Evolutionary conservation across 148 eudicot genomes (phyloP).

Genomic region (Polygonum aviculare): DNA sequence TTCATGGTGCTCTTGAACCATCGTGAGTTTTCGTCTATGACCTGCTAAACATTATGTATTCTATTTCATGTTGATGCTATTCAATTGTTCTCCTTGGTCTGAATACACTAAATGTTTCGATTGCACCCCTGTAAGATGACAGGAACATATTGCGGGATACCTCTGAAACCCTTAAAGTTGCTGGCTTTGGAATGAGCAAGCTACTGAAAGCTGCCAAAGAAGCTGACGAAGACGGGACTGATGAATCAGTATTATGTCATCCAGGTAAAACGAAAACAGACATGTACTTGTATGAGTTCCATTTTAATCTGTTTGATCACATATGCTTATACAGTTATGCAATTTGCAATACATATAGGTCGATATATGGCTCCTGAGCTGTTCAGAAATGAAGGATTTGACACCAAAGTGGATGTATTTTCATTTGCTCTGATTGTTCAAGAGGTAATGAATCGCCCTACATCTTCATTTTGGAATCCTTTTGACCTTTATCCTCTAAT

Average conservation of each 20-base stretch:
- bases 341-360: slow-evolving; percentile 32
- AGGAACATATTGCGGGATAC: slow-evolving; percentile 95
- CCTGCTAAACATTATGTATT: slow-evolving; percentile 23
- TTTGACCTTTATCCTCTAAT: neutral
- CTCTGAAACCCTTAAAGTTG: slow-evolving; percentile 95
- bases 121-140: slow-evolving; percentile 38
- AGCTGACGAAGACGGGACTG: slow-evolving; percentile 45
- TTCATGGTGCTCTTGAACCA: slow-evolving; percentile 85
- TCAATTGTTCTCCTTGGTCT: slow-evolving; percentile 2
- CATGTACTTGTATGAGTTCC: neutral
- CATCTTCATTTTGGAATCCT: no score
- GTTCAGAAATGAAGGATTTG: slow-evolving; percentile 75
- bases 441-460: slow-evolving; percentile 45
- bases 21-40: slow-evolving; percentile 44
- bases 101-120: slow-evolving; percentile 19
- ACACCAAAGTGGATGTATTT: slow-evolving; percentile 97
- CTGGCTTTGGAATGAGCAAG: slow-evolving; percentile 89
- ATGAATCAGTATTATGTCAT: slow-evolving; percentile 22
- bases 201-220: slow-evolving; percentile 65
- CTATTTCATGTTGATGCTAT: neutral
- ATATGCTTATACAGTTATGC: neutral
- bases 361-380: slow-evolving; percentile 97
- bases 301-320: neutral
- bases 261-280: neutral
- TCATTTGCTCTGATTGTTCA: slow-evolving; percentile 92